Evolutionary conservation across 2,329 filamentous ascomycete species (phyloP), one percentile per base, ranked within the genome.

Genomic region (Aspergillus sp.): DNA sequence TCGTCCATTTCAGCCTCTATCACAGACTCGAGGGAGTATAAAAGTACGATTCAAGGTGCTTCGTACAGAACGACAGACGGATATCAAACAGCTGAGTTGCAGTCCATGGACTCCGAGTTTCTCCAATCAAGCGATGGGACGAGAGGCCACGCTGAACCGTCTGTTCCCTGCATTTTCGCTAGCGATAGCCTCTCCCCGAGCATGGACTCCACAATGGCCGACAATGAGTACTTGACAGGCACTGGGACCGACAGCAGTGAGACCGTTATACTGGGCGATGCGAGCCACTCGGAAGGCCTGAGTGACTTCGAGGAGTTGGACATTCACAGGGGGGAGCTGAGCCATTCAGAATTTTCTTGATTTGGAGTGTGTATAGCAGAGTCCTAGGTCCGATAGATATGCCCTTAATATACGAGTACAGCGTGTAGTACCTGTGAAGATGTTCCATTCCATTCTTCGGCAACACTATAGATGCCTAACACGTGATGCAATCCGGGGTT

Each of bases 31-130:
- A 58, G 60, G 45, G 66, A 69, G 8, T 58, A 57, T 1, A 56
- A 63, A 20, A 71, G 66, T 38, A 74, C 72, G 3, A 55, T 70
- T 8, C 65, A 68, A 1, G 64, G 63, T 1, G 72, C 71, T 17
- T 73, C 71, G 11, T 65, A 68, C 48, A 51, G 60, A 45, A 69
- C 71, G 2, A 74, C 69, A 1, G 60, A 65, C 38, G 67, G 69
- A 6, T 61, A 65, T 26, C 36, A 30, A 4, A 17, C 40, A 17
- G 63, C 64, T 10, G 65, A 70, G 19, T 24, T 62, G 9, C 20
- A 62, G 32, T 66, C 64, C 4, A n/a, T 69, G 19, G 45, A 54
- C 4, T 64, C 60, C 6, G 50, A 51, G 26, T 11, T 30, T 30
- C n/a, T 14, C 19, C 16, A 33, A 35, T 13, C 47, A 32, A 2